phyloP scores from a whole-genome alignment of 2,329 filamentous ascomycete genomes.

The Pleomassaria siparia region DNA sequence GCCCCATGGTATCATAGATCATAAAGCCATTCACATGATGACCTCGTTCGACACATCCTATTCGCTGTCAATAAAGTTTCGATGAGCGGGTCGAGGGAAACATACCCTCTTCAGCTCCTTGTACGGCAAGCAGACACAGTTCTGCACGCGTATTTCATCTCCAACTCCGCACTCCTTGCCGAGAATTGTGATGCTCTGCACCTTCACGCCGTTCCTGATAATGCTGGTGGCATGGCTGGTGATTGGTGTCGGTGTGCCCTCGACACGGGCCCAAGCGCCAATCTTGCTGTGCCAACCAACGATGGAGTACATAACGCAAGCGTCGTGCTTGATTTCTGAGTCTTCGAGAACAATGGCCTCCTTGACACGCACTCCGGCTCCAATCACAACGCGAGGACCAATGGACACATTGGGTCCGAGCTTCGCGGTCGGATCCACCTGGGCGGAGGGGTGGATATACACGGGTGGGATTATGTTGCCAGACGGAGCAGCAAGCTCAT shows the following conservation, averaged over 20 bases:
- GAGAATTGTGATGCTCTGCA: slow-evolving; percentile 96
- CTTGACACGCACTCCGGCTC: slow-evolving; percentile 88
- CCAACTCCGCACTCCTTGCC: slow-evolving; percentile 94
- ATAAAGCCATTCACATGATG: slow-evolving; percentile 71
- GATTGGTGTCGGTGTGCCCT: slow-evolving; percentile 87
- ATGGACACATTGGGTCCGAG: slow-evolving; percentile 96
- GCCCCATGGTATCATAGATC: slow-evolving; percentile 19
- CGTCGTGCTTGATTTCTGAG: slow-evolving; percentile 93
- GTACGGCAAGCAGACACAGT: slow-evolving; percentile 95
- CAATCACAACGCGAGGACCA: slow-evolving; percentile 82
- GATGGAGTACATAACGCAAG: slow-evolving; percentile 92
- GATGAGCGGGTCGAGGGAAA: slow-evolving; percentile 21
- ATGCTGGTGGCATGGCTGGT: slow-evolving; percentile 91
- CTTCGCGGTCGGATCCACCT: slow-evolving; percentile 92
- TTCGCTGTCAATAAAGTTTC: slow-evolving; percentile 7
- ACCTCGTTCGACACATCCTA: slow-evolving; percentile 83
- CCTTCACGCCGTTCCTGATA: slow-evolving; percentile 96
- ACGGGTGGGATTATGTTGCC: slow-evolving; percentile 89
- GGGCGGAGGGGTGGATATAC: slow-evolving; percentile 89
- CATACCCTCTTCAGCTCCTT: slow-evolving; percentile 96
- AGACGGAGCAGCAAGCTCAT: slow-evolving; percentile 80
- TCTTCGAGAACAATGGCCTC: slow-evolving; percentile 96
- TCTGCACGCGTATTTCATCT: slow-evolving; percentile 94
- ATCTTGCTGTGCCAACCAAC: slow-evolving; percentile 96
- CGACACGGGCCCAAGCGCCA: slow-evolving; percentile 96